Percentiles rank a stretch among this genome's conserved stretches.
These are phyloP conservation scores for Penicillium angulare DNA, from an alignment of 495 filamentous ascomycete genomes.

Conservation along the genomic window DNA sequence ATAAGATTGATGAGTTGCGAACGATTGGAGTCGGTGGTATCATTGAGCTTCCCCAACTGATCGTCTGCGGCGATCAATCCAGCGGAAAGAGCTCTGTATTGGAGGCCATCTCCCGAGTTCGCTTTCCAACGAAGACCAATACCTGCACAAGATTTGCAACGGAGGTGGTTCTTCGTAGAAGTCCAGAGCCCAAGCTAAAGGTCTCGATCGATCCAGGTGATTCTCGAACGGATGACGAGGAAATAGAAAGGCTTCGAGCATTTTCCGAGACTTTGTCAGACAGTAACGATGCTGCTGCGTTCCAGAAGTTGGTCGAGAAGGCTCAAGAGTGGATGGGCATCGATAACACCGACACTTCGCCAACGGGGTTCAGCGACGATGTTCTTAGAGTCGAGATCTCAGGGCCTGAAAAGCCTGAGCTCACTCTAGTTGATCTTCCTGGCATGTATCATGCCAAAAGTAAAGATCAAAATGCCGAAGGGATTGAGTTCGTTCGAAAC, in stretches of 20 bases:
- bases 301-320: conserved; percentile 47
- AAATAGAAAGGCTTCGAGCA: background rate
- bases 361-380: conserved; percentile 46
- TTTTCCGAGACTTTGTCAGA: conserved; percentile 19
- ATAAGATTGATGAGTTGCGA: conserved; percentile 59
- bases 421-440: conserved; percentile 67
- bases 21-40: conserved; percentile 52
- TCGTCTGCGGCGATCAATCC: conserved; percentile 73
- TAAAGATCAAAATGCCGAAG: conserved; percentile 24
- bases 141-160: conserved; percentile 69
- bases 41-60: conserved; percentile 66
- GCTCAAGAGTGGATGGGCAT: conserved; percentile 54
- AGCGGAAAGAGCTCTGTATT: conserved; percentile 74
- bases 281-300: conserved; percentile 30
- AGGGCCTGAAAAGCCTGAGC: conserved; percentile 57
- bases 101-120: conserved; percentile 68
- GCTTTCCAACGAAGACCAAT: conserved; percentile 63
- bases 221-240: background rate
- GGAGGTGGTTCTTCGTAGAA: conserved; percentile 53
- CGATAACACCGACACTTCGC: conserved; percentile 8
- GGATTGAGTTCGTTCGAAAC: conserved; percentile 45
- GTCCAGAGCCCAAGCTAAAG: background rate
- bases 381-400: conserved; percentile 62
- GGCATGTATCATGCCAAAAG: conserved; percentile 53
- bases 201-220: background rate